Conservation (phyloP, 345 rosid species). For the Salix exigua region DNA sequence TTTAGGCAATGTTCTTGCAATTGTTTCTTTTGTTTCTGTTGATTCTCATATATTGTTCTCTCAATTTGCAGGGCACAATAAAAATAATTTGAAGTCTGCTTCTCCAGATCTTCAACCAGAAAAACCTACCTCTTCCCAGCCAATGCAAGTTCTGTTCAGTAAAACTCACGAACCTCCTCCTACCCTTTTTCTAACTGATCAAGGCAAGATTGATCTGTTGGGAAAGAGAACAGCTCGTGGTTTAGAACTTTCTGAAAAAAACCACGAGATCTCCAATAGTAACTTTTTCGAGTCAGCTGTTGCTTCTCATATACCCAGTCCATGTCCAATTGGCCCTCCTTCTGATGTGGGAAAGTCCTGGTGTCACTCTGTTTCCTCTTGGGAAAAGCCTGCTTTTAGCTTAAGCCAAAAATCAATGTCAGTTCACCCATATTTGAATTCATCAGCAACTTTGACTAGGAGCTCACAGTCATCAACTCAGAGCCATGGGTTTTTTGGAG, state of each 20-base stretch:
- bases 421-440: constrained; percentile 46
- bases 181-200: constrained; percentile 38
- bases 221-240: constrained; percentile 42
- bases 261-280: constrained; percentile 33
- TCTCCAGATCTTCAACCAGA: constrained; percentile 38
- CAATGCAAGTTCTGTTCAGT: constrained; percentile 38
- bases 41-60: constrained; percentile 18
- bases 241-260: constrained; percentile 42
- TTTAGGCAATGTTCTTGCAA: background rate
- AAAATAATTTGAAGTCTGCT: constrained; percentile 40
- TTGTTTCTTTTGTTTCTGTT: constrained; percentile 16
- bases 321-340: constrained; percentile 30
- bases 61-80: constrained; percentile 46
- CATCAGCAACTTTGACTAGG: constrained; percentile 43
- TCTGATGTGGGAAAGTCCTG: constrained; percentile 48
- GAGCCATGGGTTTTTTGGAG: constrained; percentile 52
- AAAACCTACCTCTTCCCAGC: constrained; percentile 43
- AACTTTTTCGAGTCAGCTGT: constrained; percentile 45
- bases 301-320: constrained; percentile 41
- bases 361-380: constrained; percentile 52
- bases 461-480: constrained; percentile 42
- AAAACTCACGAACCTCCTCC: constrained; percentile 43
- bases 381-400: constrained; percentile 48
- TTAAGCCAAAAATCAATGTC: constrained; percentile 53
- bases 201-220: constrained; percentile 39